Percentiles rank a stretch among this genome's conserved stretches.
Evolutionary conservation across 306 rosid genomes (phyloP).

Genomic region (Vicia sativa): DNA sequence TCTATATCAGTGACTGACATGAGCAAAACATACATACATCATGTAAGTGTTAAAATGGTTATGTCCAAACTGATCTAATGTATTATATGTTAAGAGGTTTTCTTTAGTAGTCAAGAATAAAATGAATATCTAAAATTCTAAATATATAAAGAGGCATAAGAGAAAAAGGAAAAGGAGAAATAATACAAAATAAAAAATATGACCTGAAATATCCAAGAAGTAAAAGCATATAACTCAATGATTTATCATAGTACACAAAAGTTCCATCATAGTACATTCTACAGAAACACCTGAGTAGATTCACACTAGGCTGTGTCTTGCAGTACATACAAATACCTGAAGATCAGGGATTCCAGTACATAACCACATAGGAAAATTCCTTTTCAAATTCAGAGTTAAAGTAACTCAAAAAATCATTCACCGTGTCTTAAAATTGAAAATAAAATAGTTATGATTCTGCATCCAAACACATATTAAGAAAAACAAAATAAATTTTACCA

Average conservation of each 20-base stretch:
- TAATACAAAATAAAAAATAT: constrained; percentile 4
- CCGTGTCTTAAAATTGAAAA: too few relatives aligned
- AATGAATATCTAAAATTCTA: not conserved
- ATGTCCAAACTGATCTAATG: too few relatives aligned
- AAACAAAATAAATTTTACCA: not conserved
- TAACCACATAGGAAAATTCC: not conserved
- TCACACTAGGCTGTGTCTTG: constrained; percentile 31
- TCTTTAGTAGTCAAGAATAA: not conserved
- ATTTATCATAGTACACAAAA: constrained; percentile 39
- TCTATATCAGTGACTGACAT: constrained; percentile 8
- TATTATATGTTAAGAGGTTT: too few relatives aligned
- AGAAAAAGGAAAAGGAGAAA: constrained; percentile 14
- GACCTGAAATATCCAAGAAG: constrained; percentile 38
- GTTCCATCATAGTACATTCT: constrained; percentile 46
- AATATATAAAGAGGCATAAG: not conserved
- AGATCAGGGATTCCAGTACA: constrained; percentile 25
- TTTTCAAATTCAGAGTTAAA: not conserved
- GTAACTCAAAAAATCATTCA: too few relatives aligned
- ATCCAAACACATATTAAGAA: not conserved
- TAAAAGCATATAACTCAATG: constrained; percentile 41
- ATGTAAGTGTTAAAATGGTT: not conserved
- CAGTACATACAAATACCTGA: constrained; percentile 41
- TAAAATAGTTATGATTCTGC: not conserved
- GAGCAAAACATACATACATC: not conserved
- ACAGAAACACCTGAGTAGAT: constrained; percentile 41